Conservation (phyloP, 2,329 filamentous ascomycete genomes). For the Fonsecaea pugnacius region DNA sequence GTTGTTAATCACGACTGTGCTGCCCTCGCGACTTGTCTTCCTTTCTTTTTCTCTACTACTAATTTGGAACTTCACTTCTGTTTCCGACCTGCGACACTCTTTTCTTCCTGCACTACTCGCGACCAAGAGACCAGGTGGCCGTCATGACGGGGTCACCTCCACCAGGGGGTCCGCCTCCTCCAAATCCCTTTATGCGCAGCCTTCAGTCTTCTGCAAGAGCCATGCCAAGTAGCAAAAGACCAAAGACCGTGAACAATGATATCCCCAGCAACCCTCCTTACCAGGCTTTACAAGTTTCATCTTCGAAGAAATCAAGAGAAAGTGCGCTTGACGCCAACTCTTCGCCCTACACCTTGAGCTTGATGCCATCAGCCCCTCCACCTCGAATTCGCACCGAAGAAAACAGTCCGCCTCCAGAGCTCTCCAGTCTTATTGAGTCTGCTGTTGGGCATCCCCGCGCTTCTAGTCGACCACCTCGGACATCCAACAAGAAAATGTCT, state of each 20-base stretch:
- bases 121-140: neutral
- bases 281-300: neutral
- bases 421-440: neutral
- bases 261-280: neutral
- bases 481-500: neutral
- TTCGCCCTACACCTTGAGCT: neutral
- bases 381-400: slow-evolving; percentile 8
- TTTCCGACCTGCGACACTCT: neutral
- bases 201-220: neutral
- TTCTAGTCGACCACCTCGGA: neutral
- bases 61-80: neutral
- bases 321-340: neutral
- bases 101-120: neutral
- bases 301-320: neutral
- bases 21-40: no score
- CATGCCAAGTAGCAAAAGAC: neutral
- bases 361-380: slow-evolving; percentile 3
- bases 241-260: neutral
- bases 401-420: neutral
- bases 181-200: neutral
- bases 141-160: neutral
- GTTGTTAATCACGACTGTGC: no score
- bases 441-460: neutral
- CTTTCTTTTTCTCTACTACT: neutral
- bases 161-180: neutral